Evolutionary conservation across 1,284 basidiomycete species (phyloP).

Genomic region (Sutorius eximius): DNA sequence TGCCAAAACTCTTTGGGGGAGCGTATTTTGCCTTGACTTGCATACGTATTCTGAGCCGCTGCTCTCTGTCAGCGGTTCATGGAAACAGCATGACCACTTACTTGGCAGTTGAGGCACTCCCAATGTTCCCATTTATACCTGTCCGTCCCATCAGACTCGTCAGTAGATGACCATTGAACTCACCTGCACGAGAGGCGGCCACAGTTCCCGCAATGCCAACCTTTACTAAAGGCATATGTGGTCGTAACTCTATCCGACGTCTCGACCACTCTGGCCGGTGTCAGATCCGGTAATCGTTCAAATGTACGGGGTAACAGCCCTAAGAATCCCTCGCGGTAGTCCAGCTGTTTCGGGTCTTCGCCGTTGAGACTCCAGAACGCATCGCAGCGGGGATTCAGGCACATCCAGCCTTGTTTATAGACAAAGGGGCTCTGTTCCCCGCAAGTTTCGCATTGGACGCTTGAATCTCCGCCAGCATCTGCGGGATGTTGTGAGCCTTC

Average conservation of each 20-base stretch:
- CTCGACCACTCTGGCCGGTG: conserved; percentile 30
- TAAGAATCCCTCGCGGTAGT: conserved; percentile 52
- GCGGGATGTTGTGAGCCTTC: neutral
- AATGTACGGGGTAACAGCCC: conserved; percentile 26
- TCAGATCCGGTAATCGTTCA: conserved; percentile 35
- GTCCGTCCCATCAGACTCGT: conserved; percentile 10
- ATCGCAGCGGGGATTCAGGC: conserved; percentile 55
- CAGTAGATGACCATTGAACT: conserved; percentile 14
- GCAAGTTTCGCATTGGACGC: conserved; percentile 37
- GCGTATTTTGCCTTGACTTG: conserved; percentile 26
- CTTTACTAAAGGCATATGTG: conserved; percentile 56
- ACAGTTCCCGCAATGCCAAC: conserved; percentile 66
- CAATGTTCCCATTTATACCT: conserved; percentile 73
- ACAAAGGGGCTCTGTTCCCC: conserved; percentile 47
- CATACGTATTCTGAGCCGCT: conserved; percentile 11
- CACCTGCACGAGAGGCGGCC: conserved; percentile 73
- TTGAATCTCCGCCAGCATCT: conserved; percentile 11
- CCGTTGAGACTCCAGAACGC: conserved; percentile 51
- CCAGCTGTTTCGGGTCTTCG: conserved; percentile 36
- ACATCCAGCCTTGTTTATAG: conserved; percentile 59
- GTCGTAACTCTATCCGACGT: conserved; percentile 44
- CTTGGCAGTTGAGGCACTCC: conserved; percentile 56
- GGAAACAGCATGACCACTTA: conserved; percentile 17
- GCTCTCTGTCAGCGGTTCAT: neutral
- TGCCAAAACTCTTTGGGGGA: conserved; percentile 45